These are phyloP conservation scores for Claviceps pusilla DNA, from an alignment of 2,329 filamentous ascomycete genomes.

Conservation along the genomic window DNA sequence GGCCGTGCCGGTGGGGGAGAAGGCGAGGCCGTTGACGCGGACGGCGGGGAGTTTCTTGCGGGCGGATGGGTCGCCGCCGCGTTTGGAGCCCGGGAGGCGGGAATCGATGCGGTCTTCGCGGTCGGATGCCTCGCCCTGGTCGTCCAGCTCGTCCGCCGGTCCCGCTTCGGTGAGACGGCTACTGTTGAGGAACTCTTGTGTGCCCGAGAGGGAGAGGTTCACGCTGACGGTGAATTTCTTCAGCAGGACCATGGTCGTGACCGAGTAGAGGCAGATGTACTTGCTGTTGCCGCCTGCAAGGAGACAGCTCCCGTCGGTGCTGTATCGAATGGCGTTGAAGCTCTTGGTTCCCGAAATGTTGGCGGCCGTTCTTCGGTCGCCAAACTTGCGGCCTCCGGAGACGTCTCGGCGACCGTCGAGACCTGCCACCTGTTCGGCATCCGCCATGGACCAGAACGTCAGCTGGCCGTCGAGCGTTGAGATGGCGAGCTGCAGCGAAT, in stretches of 20 bases:
- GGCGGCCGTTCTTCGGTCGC: conserved; percentile 78
- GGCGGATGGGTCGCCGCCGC: conserved; percentile 66
- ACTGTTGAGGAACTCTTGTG: conserved; percentile 93
- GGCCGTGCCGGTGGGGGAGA: conserved; percentile 73
- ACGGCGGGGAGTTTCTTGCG: conserved; percentile 68
- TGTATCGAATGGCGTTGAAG: conserved; percentile 79
- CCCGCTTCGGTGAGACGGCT: conserved; percentile 82
- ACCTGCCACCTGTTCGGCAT: conserved; percentile 72
- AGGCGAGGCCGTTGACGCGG: conserved; percentile 68
- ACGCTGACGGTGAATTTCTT: conserved; percentile 94
- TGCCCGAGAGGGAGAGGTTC: conserved; percentile 89
- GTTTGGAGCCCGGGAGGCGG: conserved; percentile 69
- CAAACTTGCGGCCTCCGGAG: conserved; percentile 77
- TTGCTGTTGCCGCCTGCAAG: conserved; percentile 93
- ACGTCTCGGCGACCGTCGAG: conserved; percentile 84
- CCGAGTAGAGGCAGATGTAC: conserved; percentile 96
- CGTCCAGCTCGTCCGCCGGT: conserved; percentile 69
- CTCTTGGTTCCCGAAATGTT: conserved; percentile 82
- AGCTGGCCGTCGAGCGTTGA: conserved; percentile 88
- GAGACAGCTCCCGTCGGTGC: conserved; percentile 79
- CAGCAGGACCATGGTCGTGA: conserved; percentile 74
- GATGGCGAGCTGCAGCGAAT: conserved; percentile 79
- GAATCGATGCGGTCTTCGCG: conserved; percentile 69
- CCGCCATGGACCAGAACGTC: conserved; percentile 84
- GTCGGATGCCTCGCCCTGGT: conserved; percentile 77